phyloP scores from a whole-genome alignment of 2,329 filamentous ascomycete genomes.

The Fusarium sulawesiense region DNA sequence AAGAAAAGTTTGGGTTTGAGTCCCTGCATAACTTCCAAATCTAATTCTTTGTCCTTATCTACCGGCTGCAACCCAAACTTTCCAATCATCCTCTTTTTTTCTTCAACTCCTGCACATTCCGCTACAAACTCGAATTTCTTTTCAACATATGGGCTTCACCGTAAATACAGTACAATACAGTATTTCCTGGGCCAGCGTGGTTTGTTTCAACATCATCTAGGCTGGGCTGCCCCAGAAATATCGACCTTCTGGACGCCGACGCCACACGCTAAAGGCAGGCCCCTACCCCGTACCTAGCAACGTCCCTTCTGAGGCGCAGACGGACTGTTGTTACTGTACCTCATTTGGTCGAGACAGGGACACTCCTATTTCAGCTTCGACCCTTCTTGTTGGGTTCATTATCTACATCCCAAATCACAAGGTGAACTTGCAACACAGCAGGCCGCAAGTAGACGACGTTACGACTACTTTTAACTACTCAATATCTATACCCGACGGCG shows the following conservation, averaged over 20 bases:
- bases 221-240: slow-evolving; percentile 38
- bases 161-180: slow-evolving; percentile 16
- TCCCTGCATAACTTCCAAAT: slow-evolving; percentile 22
- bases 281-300: slow-evolving; percentile 39
- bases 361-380: slow-evolving; percentile 43
- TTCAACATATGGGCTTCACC: not conserved
- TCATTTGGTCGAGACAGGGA: slow-evolving; percentile 9
- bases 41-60: slow-evolving; percentile 4
- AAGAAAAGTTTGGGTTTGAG: not conserved
- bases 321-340: slow-evolving; percentile 24
- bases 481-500: slow-evolving; percentile 33
- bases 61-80: not conserved
- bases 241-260: slow-evolving; percentile 35
- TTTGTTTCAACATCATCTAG: slow-evolving; percentile 32
- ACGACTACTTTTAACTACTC: slow-evolving; percentile 13
- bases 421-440: slow-evolving; percentile 40
- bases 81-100: not conserved
- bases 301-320: slow-evolving; percentile 42
- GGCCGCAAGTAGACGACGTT: slow-evolving; percentile 29
- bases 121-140: not conserved
- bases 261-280: slow-evolving; percentile 35
- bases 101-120: not conserved
- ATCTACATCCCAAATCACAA: slow-evolving; percentile 42
- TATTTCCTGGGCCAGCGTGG: slow-evolving; percentile 13
- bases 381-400: slow-evolving; percentile 36